phyloP scores from a whole-genome alignment of 768 basidiomycete species.

The Kwoniella mangroviensis region DNA sequence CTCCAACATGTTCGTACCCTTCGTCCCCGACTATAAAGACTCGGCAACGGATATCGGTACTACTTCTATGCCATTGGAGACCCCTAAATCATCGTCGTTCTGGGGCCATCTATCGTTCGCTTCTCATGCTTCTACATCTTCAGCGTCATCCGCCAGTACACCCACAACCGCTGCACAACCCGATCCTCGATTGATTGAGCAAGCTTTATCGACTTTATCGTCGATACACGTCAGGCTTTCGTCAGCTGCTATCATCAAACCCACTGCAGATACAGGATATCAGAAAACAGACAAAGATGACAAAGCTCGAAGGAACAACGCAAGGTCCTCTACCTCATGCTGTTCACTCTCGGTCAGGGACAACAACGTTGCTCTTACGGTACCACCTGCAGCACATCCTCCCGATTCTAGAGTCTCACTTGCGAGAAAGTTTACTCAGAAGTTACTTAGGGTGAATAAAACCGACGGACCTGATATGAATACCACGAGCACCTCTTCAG shows the following conservation, averaged over 20 bases:
- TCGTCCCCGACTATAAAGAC: neutral
- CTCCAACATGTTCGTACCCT: constrained; percentile 6
- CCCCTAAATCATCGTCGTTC: constrained; percentile 7
- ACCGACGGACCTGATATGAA: neutral
- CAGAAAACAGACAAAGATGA: neutral
- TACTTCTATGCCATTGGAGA: neutral
- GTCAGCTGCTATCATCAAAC: constrained; percentile 1
- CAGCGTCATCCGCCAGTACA: neutral
- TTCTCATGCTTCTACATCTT: neutral
- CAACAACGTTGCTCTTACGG: constrained; percentile 24
- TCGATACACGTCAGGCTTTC: constrained; percentile 13
- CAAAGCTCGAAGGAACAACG: neutral
- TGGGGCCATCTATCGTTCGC: constrained; percentile 21
- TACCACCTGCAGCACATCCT: neutral
- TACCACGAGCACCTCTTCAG: neutral
- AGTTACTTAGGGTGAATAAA: constrained; percentile 16
- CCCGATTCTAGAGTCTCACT: neutral
- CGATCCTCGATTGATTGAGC: constrained; percentile 22
- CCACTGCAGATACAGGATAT: constrained; percentile 6
- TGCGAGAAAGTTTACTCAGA: constrained; percentile 7
- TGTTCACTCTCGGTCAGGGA: constrained; percentile 19
- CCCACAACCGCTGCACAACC: neutral
- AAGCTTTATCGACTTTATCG: constrained; percentile 26
- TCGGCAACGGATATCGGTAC: neutral
- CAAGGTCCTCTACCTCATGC: constrained; percentile 14